Base-by-base conservation (phyloP, 202 grass and related monocot species). In the Zoysia matrella region DNA sequence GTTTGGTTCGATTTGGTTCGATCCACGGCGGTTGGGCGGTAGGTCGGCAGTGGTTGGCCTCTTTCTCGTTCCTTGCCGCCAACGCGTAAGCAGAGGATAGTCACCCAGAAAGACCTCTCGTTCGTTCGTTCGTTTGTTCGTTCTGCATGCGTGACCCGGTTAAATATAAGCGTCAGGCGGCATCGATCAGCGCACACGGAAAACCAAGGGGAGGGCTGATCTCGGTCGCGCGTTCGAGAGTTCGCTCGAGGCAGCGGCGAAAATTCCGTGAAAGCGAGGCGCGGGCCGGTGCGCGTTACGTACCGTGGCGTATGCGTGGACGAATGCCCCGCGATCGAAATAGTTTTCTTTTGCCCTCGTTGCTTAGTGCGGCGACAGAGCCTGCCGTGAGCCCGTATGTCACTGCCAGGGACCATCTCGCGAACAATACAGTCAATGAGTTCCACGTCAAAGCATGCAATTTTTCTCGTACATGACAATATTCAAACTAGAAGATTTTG, bases 1-100 rank as follows among this genome's bases (percentile, higher is more conserved):
- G 22, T 30, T 30, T 30, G 22, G 22, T 30, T 30, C 22, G 22
- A 30, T 36, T 81, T 39, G 71, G 50, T 42, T 78, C 43, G 80
- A 76, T 71, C 78, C 8, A 30, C 69, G 88, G 88, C 88, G 36
- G 75, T 80, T 90, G 70, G 65, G 69, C 42, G 80, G 88, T 90
- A 75, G 88, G 88, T 83, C 50, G 45, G 75, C 42, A 16, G 75
- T 80, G 15, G 84, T 80, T 83, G 80, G 16, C 22, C 47, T 0
- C 39, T 0, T 50, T 80, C 72, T 48, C 83, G 67, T 78, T 78
- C 46, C 72, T 72, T 76, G 76, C 65, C 44, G 58, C 69, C 49
- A 76, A 36, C 55, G 82, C 11, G 16, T 45, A 5, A 18, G n/a
- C 51, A 30, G 22, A 30, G 22, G 22, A 30, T 30, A 30, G 22